Evolutionary conservation across 257 asterid species (phyloP), one percentile per base, ranked within the genome.

Genomic region (Petrea volubilis): DNA sequence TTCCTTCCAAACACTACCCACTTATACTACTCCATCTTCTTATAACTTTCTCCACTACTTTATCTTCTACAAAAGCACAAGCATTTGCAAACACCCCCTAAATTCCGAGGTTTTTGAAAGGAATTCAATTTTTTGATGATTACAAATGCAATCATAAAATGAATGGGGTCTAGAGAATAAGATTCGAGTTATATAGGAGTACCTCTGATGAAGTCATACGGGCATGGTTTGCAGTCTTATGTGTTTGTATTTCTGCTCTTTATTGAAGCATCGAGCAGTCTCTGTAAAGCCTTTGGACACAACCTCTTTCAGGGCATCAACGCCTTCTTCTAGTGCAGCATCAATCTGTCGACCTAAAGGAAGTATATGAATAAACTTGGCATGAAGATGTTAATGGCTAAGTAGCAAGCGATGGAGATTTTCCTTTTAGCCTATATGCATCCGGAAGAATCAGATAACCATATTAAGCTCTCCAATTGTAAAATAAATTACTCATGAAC

Each of bases 221-320:
- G 93, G 89, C 87, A 90, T 76, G 24, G 90, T 87, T 80, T 89
- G 97, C 75, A 85, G 73, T 59, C 93, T 81, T 62, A 88, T 64
- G 58, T 94, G 98, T 77, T 94, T 94, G 86, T 89, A 94, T 73
- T 91, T 94, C 79, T 94, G 99, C 55, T 80, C 79, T 8, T 71
- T 81, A 68, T 94, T 94, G 84, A 94, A 94, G 81, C 82, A 77
- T 49, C 87, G 83, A 4, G 96, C 83, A 67, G 79, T 80, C 79
- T 91, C 99, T 9, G 90, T 81, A 57, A 91, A 60, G 64, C 97
- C 97, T 82, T 80, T 84, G 60, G 80, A 82, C 82, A 91, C 51
- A 9, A 94, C 84, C 61, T 86, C 88, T 71, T 77, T 81, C 84
- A 94, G 68, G 7, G 86, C 96, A 74, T 73, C 83, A 62, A 81